These are phyloP conservation scores for Takakia lepidozioides DNA, from an alignment of 225 moss, liverwort and hornwort species.

Conservation along the genomic window DNA sequence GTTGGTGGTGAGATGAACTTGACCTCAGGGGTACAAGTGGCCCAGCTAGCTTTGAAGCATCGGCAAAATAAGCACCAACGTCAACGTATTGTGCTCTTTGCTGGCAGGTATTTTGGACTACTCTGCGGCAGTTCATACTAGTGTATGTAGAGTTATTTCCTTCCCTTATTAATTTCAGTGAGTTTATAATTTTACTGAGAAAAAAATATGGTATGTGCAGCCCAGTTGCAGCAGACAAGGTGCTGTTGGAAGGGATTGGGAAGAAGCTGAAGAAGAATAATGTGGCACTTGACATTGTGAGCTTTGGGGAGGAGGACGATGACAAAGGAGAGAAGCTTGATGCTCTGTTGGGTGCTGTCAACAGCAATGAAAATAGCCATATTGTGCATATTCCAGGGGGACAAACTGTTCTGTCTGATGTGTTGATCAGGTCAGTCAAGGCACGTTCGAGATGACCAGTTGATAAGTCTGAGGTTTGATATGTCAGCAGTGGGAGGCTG, in stretches of 20 bases:
- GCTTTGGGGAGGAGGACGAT: conserved; percentile 92
- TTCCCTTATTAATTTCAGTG: too few species aligned
- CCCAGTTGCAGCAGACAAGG: conserved; percentile 84
- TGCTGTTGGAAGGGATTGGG: conserved; percentile 84
- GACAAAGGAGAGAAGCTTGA: conserved; percentile 89
- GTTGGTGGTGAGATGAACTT: conserved; percentile 91
- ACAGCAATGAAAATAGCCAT: conserved; percentile 91
- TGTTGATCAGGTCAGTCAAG: conserved; percentile 68
- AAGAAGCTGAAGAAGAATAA: conserved; percentile 97
- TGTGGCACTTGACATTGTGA: conserved; percentile 93
- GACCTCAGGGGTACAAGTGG: conserved; percentile 96
- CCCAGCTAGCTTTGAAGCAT: conserved; percentile 89
- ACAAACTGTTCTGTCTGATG: conserved; percentile 74
- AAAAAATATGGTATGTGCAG: conserved; percentile 43
- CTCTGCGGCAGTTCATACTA: too few species aligned
- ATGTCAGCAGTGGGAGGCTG: too few species aligned
- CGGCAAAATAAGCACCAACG: conserved; percentile 95
- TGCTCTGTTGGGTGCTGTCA: conserved; percentile 68
- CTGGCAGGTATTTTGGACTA: conserved; percentile 92
- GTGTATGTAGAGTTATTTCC: too few species aligned
- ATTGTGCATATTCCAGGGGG: conserved; percentile 81
- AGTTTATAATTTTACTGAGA: too few species aligned
- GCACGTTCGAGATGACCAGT: too few species aligned
- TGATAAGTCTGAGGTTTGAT: too few species aligned
- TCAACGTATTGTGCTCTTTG: conserved; percentile 94